Evolutionary conservation across 1,284 basidiomycete species (phyloP), one percentile per base, ranked within the genome.

Genomic region (Crucibulum parvulum): DNA sequence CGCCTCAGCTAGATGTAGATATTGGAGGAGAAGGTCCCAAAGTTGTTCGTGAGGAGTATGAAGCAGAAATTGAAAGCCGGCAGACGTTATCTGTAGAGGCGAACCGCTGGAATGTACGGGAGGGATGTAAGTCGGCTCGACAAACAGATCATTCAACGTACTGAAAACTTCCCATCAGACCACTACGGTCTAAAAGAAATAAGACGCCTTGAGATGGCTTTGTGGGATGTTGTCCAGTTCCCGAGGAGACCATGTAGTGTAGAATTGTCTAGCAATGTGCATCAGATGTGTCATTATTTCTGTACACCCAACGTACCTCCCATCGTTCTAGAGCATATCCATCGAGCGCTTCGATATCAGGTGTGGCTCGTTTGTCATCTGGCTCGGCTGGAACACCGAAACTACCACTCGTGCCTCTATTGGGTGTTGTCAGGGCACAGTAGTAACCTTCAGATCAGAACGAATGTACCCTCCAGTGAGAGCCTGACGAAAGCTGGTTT

Each of bases 241-340:
- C 92, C 35, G 95, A 96, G 2, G 96, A 96, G 1, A 99, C 98
- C 96, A 99, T 98, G 75, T 94, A 99, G 77, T 99, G 96, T 55
- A 99, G 83, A 67, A 99, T 98, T 0, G 94, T 95, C 94, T 95
- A 66, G 50, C 31, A 57, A 55, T 37, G 46, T 13, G 50, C 48
- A 18, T 57, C 31, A 56, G 24, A 54, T 56, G 41, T 45, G 15
- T n/a, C 18, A 18, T 45, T 45, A 15, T 9, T n/a, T 45, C 18
- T 45, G 41, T 36, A 50, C 18, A 53, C 43, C 47, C 37, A 51
- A 73, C 84, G 64, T 67, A 93, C 94, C 86, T 99, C 98, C 96
- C 98, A 99, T 59, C 94, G 88, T 65, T 94, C 91, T 41, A 96
- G 83, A 1, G 97, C 96, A 71, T 95, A 96, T 18, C 85, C 81